Evolutionary conservation across 345 rosid genomes (phyloP).

Genomic region (Eucalyptus sideroxylon): DNA sequence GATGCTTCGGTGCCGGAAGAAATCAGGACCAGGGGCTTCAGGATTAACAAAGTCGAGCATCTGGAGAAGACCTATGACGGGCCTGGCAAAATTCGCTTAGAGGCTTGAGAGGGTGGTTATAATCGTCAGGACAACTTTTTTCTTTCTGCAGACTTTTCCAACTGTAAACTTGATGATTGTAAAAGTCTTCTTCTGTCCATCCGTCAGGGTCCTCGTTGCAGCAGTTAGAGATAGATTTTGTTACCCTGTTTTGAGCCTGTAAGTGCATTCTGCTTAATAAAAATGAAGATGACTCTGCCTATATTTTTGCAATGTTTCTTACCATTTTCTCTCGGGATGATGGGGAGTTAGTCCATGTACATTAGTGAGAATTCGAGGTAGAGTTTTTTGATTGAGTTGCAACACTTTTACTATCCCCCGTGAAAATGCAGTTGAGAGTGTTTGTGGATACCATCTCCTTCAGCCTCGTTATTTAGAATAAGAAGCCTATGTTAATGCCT

Average conservation of each 20-base stretch:
- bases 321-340: not conserved
- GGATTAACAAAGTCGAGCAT: constrained; percentile 53
- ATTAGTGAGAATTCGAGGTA: not conserved
- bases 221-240: not conserved
- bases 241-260: not conserved
- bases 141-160: not conserved
- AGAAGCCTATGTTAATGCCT: not conserved
- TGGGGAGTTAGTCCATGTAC: not conserved
- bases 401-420: not conserved
- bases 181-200: not conserved
- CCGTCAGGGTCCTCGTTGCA: not conserved
- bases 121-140: not conserved
- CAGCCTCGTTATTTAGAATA: not conserved
- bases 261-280: not conserved
- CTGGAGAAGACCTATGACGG: constrained; percentile 40
- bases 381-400: not conserved
- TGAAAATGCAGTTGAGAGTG: not conserved
- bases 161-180: not conserved
- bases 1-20: constrained; percentile 67
- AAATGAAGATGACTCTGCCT: not conserved
- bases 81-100: constrained; percentile 36
- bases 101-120: constrained; percentile 9
- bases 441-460: not conserved
- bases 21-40: constrained; percentile 74
- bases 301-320: not conserved